A percentile compares a stretch with the other conserved stretches of the same genome.
phyloP scores from a whole-genome alignment of 495 filamentous ascomycete genomes.

The Aspergillus cavernicola region DNA sequence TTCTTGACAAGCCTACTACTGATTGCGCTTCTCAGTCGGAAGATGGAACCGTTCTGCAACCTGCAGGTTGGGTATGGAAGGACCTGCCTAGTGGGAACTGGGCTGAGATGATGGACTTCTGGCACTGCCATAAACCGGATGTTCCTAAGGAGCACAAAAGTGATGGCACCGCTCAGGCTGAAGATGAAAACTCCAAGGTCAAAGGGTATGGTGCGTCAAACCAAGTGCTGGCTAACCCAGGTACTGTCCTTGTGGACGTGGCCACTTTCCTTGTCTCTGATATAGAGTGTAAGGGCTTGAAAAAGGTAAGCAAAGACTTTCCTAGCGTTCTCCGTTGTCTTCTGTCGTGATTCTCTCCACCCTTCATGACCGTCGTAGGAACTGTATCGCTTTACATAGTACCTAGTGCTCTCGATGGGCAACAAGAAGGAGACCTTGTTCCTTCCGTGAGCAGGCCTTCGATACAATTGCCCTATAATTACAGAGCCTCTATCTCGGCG shows the following conservation, averaged over 20 bases:
- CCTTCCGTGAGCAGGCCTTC: constrained; percentile 57
- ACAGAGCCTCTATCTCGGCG: constrained; percentile 24
- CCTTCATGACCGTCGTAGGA: background rate
- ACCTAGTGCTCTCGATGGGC: constrained; percentile 42
- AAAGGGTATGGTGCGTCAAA: constrained; percentile 77
- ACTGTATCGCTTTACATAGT: background rate
- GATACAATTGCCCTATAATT: constrained; percentile 91
- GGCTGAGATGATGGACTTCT: constrained; percentile 99
- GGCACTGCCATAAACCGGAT: constrained; percentile 95
- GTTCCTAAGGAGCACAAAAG: constrained; percentile 37
- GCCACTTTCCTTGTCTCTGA: constrained; percentile 68
- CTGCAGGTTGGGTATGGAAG: constrained; percentile 63
- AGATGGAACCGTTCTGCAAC: background rate
- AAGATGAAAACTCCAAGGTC: constrained; percentile 42
- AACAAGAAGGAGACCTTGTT: constrained; percentile 84
- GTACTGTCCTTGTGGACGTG: constrained; percentile 74
- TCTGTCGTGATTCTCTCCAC: constrained; percentile 11
- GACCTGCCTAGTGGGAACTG: constrained; percentile 94
- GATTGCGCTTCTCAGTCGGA: background rate
- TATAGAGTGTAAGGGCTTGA: constrained; percentile 56
- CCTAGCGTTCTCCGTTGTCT: constrained; percentile 16
- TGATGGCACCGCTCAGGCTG: constrained; percentile 20
- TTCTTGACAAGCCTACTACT: constrained; percentile 25
- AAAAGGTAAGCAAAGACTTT: constrained; percentile 58
- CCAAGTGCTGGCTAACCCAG: constrained; percentile 56